A percentile compares a stretch with the other conserved stretches of the same genome.
phyloP scores from a whole-genome alignment of 345 rosid genomes.

The Erodium maritimum region DNA sequence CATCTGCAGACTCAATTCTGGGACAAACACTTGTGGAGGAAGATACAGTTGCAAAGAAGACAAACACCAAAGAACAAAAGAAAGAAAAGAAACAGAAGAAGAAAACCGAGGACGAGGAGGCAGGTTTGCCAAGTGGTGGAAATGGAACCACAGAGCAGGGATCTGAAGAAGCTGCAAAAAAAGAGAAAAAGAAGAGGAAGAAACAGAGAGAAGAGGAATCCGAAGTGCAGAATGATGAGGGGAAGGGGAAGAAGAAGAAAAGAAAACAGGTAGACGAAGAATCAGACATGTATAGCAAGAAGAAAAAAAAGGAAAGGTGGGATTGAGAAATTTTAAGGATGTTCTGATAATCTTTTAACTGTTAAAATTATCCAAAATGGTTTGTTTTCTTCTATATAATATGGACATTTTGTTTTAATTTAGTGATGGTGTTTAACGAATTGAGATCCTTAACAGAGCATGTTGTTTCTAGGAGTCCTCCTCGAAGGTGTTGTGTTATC shows the following conservation, averaged over 20 bases:
- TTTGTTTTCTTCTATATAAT: too few relatives aligned
- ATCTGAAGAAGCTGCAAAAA: background rate
- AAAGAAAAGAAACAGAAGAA: conserved; percentile 39
- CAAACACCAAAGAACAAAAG: too few relatives aligned
- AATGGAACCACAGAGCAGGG: background rate
- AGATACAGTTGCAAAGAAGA: too few relatives aligned
- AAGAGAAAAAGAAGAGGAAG: conserved; percentile 47
- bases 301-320: conserved; percentile 28
- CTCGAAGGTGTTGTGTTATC: too few relatives aligned
- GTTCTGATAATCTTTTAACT: too few relatives aligned
- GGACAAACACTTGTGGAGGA: conserved; percentile 28
- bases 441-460: too few relatives aligned
- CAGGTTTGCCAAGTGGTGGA: background rate
- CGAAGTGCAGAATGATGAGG: conserved; percentile 18
- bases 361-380: too few relatives aligned
- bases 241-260: conserved; percentile 31
- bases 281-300: conserved; percentile 20
- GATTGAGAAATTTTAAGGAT: too few relatives aligned
- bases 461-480: too few relatives aligned
- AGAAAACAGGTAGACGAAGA: conserved; percentile 20
- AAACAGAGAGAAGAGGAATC: conserved; percentile 20
- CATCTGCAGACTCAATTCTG: conserved; percentile 58
- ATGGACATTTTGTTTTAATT: too few relatives aligned
- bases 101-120: conserved; percentile 6
- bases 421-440: too few relatives aligned